These are phyloP conservation scores for Phyllosticta citribraziliensis DNA, from an alignment of 2,329 filamentous ascomycete species.

Conservation along the genomic window DNA sequence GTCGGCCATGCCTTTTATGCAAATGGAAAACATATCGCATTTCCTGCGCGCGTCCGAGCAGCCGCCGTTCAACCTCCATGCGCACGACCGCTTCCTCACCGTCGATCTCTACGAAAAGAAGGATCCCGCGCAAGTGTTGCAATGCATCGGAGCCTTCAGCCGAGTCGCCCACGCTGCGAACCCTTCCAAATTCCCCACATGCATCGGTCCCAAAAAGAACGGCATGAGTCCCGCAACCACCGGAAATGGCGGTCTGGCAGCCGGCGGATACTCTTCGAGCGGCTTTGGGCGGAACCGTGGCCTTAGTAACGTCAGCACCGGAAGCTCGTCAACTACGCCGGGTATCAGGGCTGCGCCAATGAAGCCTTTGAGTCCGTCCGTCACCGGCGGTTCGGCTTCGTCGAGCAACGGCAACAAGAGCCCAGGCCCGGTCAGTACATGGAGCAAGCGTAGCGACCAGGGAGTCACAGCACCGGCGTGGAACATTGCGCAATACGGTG, in stretches of 20 bases:
- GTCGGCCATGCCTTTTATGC: constrained; percentile 93
- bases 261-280: constrained; percentile 14
- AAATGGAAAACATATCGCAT: constrained; percentile 99
- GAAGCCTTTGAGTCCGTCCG: constrained; percentile 35
- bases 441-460: constrained; percentile 81
- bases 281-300: constrained; percentile 24
- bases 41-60: constrained; percentile 83
- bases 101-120: constrained; percentile 94
- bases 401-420: constrained; percentile 41
- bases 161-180: constrained; percentile 68
- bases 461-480: constrained; percentile 76
- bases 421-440: constrained; percentile 62
- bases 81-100: constrained; percentile 93
- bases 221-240: constrained; percentile 30
- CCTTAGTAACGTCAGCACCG: constrained; percentile 21
- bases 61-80: constrained; percentile 74
- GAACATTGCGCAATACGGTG: constrained; percentile 91
- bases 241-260: constrained; percentile 19
- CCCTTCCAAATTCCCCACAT: constrained; percentile 61
- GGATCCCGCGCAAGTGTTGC: constrained; percentile 89
- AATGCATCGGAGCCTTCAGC: constrained; percentile 87
- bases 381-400: constrained; percentile 47
- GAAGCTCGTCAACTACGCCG: constrained; percentile 26
- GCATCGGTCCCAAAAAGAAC: constrained; percentile 64
- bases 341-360: constrained; percentile 17